Evolutionary conservation across 2,329 filamentous ascomycete genomes (phyloP).

Genomic region (Fusarium tjaetaba): DNA sequence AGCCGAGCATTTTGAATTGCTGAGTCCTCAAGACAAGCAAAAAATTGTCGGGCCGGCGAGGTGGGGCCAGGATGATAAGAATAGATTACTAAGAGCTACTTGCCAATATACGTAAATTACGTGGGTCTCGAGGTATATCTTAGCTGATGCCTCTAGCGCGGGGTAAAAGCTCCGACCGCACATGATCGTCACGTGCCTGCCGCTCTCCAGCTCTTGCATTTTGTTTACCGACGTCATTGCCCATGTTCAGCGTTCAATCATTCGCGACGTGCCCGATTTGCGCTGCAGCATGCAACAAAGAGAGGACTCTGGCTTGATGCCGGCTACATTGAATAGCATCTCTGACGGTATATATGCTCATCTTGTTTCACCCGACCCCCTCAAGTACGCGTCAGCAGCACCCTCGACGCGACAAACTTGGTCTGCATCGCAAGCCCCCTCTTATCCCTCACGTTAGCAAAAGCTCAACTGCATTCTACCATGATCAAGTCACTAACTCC

Average conservation of each 20-base stretch:
- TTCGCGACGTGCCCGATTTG: background rate
- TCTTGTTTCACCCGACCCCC: rapidly evolving
- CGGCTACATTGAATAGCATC: rapidly evolving
- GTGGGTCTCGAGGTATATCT: too few relatives aligned
- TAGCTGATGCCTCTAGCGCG: rapidly evolving
- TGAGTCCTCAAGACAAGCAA: background rate
- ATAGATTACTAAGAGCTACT: background rate
- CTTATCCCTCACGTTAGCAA: too few relatives aligned
- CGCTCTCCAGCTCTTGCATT: background rate
- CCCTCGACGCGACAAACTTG: background rate
- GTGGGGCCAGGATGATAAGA: rapidly evolving
- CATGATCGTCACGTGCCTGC: background rate
- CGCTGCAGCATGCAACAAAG: background rate
- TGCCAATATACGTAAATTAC: background rate
- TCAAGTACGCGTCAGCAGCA: background rate
- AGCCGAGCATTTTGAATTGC: background rate
- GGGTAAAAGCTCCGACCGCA: background rate
- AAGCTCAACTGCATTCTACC: background rate
- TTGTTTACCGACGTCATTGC: background rate
- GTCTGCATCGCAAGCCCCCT: too few relatives aligned
- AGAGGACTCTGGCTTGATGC: background rate
- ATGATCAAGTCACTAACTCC: background rate
- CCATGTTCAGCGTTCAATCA: background rate
- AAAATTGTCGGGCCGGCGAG: background rate
- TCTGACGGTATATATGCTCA: rapidly evolving